Conservation (phyloP, 2,329 filamentous ascomycete species). For the Nemania abortiva region DNA sequence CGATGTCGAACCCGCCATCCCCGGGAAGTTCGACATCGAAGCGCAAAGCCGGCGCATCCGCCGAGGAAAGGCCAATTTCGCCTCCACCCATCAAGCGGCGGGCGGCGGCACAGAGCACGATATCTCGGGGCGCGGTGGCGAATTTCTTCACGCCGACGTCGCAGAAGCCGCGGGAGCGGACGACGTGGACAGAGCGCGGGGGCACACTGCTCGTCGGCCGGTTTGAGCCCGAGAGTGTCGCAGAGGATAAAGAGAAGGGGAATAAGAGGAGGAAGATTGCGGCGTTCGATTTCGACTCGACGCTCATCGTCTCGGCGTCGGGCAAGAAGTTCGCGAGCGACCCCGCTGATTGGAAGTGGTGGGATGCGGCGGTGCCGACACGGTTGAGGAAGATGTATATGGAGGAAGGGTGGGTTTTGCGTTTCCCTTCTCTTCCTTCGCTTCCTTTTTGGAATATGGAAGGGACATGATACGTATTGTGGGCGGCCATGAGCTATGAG, state of each 20-base stretch:
- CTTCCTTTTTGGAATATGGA: not conserved
- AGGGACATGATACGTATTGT: not conserved
- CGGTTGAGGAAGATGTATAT: conserved; percentile 74
- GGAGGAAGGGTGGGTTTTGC: conserved; percentile 69
- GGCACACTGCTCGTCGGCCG: conserved; percentile 80
- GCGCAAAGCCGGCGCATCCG: conserved; percentile 40
- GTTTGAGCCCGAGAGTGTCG: conserved; percentile 65
- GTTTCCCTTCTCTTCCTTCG: not conserved
- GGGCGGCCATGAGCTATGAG: not conserved
- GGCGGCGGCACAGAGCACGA: conserved; percentile 60
- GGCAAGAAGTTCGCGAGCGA: conserved; percentile 81
- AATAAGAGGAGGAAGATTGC: conserved; percentile 69
- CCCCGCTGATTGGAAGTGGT: conserved; percentile 93
- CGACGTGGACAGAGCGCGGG: conserved; percentile 76
- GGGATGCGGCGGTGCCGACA: conserved; percentile 77
- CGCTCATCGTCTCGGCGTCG: conserved; percentile 82
- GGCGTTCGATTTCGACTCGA: conserved; percentile 86
- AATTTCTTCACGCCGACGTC: conserved; percentile 91
- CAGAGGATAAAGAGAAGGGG: not conserved
- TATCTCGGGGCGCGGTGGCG: conserved; percentile 74
- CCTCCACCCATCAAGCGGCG: conserved; percentile 67
- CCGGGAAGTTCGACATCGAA: conserved; percentile 34
- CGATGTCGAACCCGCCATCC: conserved; percentile 38
- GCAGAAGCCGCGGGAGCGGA: conserved; percentile 82
- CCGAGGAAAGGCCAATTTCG: conserved; percentile 59